Evolutionary conservation across 1,139 yeast species (phyloP).

Genomic region (Yarrowia galli): DNA sequence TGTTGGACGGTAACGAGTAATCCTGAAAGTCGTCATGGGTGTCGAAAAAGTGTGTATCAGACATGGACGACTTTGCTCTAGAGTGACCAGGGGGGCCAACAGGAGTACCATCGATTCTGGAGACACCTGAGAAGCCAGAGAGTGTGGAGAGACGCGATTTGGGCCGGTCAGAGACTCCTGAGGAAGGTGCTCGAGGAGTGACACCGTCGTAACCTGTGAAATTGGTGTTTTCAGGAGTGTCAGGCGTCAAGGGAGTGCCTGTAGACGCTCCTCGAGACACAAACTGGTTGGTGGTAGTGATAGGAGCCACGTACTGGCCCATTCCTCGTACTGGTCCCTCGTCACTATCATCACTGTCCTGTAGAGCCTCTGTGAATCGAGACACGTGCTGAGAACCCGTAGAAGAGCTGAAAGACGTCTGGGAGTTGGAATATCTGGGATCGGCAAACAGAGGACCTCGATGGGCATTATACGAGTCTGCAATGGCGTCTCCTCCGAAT

Average conservation of each 20-base stretch:
- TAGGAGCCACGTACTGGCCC: neutral
- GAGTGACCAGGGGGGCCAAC: constrained; percentile 11
- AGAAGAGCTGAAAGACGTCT: neutral
- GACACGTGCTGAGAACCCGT: constrained; percentile 3
- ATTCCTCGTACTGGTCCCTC: neutral
- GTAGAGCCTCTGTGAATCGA: constrained; percentile 14
- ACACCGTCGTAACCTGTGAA: neutral
- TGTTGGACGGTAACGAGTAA: constrained; percentile 17
- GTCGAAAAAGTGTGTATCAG: constrained; percentile 3
- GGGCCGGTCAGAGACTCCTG: constrained; percentile 4
- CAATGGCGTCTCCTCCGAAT: constrained; percentile 23
- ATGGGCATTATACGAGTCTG: constrained; percentile 8
- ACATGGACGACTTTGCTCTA: neutral
- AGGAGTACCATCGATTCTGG: constrained; percentile 16
- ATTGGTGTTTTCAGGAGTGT: neutral
- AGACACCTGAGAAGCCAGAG: constrained; percentile 12
- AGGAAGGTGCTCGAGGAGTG: neutral
- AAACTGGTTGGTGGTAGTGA: constrained; percentile 2
- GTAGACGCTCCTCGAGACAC: neutral
- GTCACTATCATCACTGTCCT: neutral
- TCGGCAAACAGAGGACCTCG: constrained; percentile 9
- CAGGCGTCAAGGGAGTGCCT: neutral
- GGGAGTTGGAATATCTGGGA: neutral
- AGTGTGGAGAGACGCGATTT: constrained; percentile 6
- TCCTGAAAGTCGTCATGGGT: constrained; percentile 20